These are phyloP conservation scores for Eleusine indica DNA, from an alignment of 176 grass and related monocot genomes.

Conservation along the genomic window DNA sequence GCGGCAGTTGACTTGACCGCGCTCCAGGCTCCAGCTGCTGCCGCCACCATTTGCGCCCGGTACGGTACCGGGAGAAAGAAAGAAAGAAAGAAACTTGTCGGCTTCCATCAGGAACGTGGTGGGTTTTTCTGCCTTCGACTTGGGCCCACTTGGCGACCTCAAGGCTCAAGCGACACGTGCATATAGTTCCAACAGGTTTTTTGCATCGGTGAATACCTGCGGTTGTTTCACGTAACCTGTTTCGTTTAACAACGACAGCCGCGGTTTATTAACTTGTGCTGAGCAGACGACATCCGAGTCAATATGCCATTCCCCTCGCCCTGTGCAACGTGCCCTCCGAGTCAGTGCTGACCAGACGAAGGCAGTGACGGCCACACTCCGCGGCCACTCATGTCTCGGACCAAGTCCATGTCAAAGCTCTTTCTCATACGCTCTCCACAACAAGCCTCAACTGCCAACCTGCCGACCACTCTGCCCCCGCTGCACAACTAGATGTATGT, in stretches of 20 bases:
- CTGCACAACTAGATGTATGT: background rate
- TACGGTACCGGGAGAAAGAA: too few relatives aligned
- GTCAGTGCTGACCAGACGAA: background rate
- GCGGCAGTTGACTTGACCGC: background rate
- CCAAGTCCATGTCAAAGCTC: too few relatives aligned
- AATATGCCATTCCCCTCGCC: background rate
- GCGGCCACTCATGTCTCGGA: too few relatives aligned
- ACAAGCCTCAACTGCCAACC: background rate
- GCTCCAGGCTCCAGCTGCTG: background rate
- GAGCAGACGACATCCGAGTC: background rate
- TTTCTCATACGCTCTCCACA: background rate
- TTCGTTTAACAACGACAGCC: too few relatives aligned
- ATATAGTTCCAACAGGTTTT: background rate
- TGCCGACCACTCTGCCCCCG: background rate
- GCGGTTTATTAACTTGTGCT: background rate
- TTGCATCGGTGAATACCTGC: too few relatives aligned
- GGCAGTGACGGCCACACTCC: too few relatives aligned
- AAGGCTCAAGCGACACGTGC: background rate
- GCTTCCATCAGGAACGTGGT: too few relatives aligned
- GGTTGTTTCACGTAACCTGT: too few relatives aligned
- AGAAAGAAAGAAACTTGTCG: too few relatives aligned
- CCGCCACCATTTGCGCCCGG: too few relatives aligned
- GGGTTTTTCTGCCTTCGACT: too few relatives aligned
- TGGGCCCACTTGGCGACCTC: background rate
- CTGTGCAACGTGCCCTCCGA: slow-evolving; percentile 10